These are phyloP conservation scores for Phytophthora citrophthora DNA, from an alignment of 352 stramenopile species.

Conservation along the genomic window DNA sequence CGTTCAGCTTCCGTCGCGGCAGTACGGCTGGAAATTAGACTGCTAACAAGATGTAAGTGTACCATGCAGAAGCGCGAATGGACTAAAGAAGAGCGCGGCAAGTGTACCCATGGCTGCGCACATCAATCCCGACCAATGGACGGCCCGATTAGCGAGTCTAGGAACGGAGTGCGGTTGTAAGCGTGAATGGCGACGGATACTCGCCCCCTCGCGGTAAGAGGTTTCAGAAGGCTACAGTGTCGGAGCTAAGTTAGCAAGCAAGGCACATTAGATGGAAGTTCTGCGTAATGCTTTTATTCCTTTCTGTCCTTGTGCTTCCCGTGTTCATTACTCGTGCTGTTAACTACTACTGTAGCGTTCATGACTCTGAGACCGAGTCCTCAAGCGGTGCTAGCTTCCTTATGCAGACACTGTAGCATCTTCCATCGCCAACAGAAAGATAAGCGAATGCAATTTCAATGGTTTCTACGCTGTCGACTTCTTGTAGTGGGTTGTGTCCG, in stretches of 20 bases:
- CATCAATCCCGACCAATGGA: slow-evolving; percentile 10
- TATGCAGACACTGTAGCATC: no score
- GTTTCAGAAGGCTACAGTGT: slow-evolving; percentile 15
- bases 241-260: slow-evolving; percentile 31
- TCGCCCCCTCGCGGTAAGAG: slow-evolving; percentile 12
- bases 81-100: slow-evolving; percentile 24
- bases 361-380: no score
- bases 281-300: slow-evolving; percentile 38
- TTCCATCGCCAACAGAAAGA: no score
- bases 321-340: no score
- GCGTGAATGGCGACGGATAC: slow-evolving; percentile 20
- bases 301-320: not conserved
- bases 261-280: slow-evolving; percentile 47
- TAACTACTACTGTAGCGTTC: no score
- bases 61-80: slow-evolving; percentile 27
- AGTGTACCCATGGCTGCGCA: slow-evolving; percentile 16
- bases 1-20: slow-evolving; percentile 72
- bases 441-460: no score
- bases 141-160: slow-evolving; percentile 27
- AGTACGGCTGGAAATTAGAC: slow-evolving; percentile 61
- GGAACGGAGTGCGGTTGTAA: slow-evolving; percentile 20
- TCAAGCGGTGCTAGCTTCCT: no score
- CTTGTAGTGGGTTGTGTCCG: no score
- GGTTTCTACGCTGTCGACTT: no score
- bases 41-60: slow-evolving; percentile 31